Evolutionary conservation across 352 stramenopile genomes (phyloP), one percentile per base, ranked within the genome.

Genomic region (Phytophthora uliginosa): DNA sequence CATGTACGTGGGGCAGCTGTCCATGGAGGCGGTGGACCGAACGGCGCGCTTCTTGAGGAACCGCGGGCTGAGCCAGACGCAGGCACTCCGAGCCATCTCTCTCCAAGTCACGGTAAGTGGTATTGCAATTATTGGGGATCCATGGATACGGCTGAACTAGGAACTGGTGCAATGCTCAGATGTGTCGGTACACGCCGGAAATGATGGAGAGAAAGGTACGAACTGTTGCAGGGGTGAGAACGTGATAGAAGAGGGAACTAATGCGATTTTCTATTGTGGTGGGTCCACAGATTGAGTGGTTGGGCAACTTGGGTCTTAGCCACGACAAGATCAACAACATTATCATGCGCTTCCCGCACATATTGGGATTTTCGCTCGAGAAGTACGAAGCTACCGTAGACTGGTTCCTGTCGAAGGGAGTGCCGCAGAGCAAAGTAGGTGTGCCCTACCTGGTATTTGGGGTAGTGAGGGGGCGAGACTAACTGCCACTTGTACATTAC

Each of bases 391-490:
- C 54, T 17, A n/a, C 80, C 2, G 59, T 70, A 7, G 51, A 79
- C 15, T 84, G 78, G 78, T 84, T 79, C 55, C 63, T 79, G 31
- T 34, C 59, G 7, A 64, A 75, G 7, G 78, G 78, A 15, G 81
- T 89, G 10, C 55, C 50, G 20, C 26, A 53, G 36, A 33, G 54
- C 4, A 85, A 83, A 64, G 78, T 85, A 45, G 26, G 69, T 57
- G 17, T 7, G 50, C 3, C 57, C 40, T 69, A 9, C 4, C 28
- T 59, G 4, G 0, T 45, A n/a, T 45, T 7, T n/a, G 4, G 18
- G 0, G 6, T n/a, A 9, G 18, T 6, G n/a, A 15, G 36, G 26
- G 2, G 12, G 2, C 22, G 15, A 42, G n/a, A 56, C 33, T 26
- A 22, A 59, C 17, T 68, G 36, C 20, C 9, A 47, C 22, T 18